A percentile compares a stretch with the other conserved stretches of the same genome.
Evolutionary conservation across 2,329 filamentous ascomycete species (phyloP).

Genomic region (Epicoccum sorghinum): DNA sequence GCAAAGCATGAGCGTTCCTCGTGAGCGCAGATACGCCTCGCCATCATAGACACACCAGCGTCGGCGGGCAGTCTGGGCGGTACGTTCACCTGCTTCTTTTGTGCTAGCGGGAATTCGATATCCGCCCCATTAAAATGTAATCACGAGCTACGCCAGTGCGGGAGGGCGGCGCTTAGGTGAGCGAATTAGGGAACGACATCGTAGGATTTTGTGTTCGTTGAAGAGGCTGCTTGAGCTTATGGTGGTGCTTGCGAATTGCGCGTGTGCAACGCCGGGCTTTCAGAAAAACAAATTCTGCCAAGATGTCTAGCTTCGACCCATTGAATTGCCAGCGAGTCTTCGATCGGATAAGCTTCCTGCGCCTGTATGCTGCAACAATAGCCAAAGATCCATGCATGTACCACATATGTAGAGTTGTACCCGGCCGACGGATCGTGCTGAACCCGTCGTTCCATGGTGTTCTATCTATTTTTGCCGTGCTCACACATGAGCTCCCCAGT

Average conservation of each 20-base stretch:
- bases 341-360: slow-evolving; percentile 7
- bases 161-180: slow-evolving; percentile 6
- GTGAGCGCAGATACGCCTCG: slow-evolving; percentile 8
- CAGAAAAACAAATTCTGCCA: background rate
- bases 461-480: slow-evolving; percentile 1
- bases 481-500: background rate
- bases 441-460: background rate
- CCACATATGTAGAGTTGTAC: background rate
- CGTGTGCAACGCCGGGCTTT: background rate
- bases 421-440: background rate
- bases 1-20: slow-evolving; percentile 8
- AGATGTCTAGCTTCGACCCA: slow-evolving; percentile 1
- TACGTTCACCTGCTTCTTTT: slow-evolving; percentile 22
- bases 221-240: background rate
- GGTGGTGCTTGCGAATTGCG: background rate
- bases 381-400: background rate
- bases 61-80: slow-evolving; percentile 21
- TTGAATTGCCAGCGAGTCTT: slow-evolving; percentile 7
- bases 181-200: slow-evolving; percentile 4
- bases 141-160: background rate
- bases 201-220: background rate
- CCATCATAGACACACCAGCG: slow-evolving; percentile 5
- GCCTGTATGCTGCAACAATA: background rate
- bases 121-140: slow-evolving; percentile 2
- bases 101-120: slow-evolving; percentile 6